These are phyloP conservation scores for Castanea sativa DNA, from an alignment of 306 rosid genomes.

Conservation along the genomic window DNA sequence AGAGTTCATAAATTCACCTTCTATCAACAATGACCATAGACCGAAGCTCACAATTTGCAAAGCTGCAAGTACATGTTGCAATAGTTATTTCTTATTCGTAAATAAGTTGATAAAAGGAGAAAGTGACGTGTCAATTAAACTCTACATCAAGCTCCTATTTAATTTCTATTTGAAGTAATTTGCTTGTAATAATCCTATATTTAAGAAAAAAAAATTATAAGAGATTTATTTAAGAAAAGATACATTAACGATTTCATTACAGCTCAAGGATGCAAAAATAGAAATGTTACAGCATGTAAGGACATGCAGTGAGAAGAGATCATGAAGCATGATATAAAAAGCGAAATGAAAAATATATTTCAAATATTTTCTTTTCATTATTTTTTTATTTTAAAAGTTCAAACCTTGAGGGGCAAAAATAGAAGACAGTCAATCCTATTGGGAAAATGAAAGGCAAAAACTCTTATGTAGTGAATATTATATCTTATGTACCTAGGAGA, in stretches of 20 bases:
- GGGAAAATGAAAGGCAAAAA: not conserved
- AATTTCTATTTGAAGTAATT: not conserved
- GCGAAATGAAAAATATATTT: not conserved
- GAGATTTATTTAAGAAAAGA: too few species aligned
- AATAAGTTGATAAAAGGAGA: not conserved
- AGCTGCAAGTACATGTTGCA: constrained; percentile 47
- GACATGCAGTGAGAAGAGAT: not conserved
- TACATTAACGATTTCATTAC: too few species aligned
- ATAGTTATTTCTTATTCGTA: not conserved
- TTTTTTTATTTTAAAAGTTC: not conserved
- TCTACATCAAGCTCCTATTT: not conserved
- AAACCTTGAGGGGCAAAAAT: not conserved
- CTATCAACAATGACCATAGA: constrained; percentile 59
- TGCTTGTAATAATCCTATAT: not conserved
- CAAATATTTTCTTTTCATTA: not conserved
- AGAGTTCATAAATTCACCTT: constrained; percentile 41
- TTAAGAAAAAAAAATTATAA: not conserved
- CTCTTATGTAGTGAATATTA: not conserved
- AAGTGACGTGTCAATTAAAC: not conserved
- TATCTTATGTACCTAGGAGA: not conserved
- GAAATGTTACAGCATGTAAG: too few species aligned
- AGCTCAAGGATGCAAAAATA: too few species aligned
- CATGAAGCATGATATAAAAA: not conserved
- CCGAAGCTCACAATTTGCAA: constrained; percentile 73
- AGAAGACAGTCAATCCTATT: not conserved